These are phyloP conservation scores for Neofusicoccum umdonicola DNA, from an alignment of 2,329 filamentous ascomycete species.

Conservation along the genomic window DNA sequence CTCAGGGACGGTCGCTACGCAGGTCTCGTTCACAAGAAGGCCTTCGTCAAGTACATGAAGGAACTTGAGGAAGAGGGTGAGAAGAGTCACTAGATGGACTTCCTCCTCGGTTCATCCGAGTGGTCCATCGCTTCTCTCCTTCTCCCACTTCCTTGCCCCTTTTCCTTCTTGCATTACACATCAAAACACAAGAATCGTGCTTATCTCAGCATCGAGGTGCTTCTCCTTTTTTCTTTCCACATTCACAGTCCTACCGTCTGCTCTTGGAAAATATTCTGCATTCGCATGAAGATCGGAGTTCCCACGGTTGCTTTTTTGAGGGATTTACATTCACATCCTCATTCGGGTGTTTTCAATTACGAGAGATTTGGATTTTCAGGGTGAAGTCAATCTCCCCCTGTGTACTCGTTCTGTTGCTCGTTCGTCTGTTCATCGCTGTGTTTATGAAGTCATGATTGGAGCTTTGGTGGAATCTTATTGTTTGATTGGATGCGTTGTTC, in stretches of 20 bases:
- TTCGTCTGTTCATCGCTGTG: background rate
- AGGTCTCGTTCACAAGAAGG: constrained; percentile 94
- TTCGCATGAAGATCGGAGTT: background rate
- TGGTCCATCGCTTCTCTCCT: too few relatives aligned
- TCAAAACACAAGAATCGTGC: background rate
- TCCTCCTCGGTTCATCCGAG: too few relatives aligned
- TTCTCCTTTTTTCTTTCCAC: background rate
- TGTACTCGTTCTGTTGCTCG: background rate
- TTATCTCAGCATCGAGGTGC: background rate
- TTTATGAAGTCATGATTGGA: background rate
- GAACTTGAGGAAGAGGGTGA: constrained; percentile 62
- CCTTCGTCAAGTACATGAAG: constrained; percentile 91
- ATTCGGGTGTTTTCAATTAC: too few relatives aligned
- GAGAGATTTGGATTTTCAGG: background rate
- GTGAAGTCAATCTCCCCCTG: background rate
- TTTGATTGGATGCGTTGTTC: too few relatives aligned
- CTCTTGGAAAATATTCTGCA: too few relatives aligned
- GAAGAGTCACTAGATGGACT: background rate
- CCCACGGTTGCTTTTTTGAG: background rate
- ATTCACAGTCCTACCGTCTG: too few relatives aligned
- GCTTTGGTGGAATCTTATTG: too few relatives aligned
- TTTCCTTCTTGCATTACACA: too few relatives aligned
- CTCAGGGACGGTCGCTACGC: constrained; percentile 79
- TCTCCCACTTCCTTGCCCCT: too few relatives aligned
- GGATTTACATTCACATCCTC: too few relatives aligned